These are phyloP conservation scores for Hortaea sp. DNA, from an alignment of 2,329 filamentous ascomycete species.

Conservation along the genomic window DNA sequence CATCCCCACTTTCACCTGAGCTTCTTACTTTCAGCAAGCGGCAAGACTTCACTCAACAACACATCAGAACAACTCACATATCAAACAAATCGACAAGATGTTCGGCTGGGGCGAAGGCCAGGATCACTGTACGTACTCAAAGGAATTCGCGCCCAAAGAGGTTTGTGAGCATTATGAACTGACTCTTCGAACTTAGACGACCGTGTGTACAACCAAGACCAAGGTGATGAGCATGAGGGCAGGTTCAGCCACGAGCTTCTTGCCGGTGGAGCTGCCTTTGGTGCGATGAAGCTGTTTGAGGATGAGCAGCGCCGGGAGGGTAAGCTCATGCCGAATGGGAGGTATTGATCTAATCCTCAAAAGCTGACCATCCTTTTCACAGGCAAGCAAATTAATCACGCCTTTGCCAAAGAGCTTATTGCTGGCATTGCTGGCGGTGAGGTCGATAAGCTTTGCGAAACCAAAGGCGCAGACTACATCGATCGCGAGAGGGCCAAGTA, in stretches of 20 bases:
- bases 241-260: slow-evolving; percentile 63
- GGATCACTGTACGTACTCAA: background rate
- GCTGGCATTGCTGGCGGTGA: slow-evolving; percentile 63
- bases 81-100: slow-evolving; percentile 24
- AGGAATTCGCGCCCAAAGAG: too few species aligned
- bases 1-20: background rate
- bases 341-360: slow-evolving; percentile 26
- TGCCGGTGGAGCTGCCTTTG: slow-evolving; percentile 67
- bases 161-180: too few species aligned
- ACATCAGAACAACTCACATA: slow-evolving; percentile 1
- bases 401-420: slow-evolving; percentile 67
- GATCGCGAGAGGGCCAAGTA: slow-evolving; percentile 40
- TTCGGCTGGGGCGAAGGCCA: slow-evolving; percentile 33
- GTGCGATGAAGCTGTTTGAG: slow-evolving; percentile 71
- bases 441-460: slow-evolving; percentile 62
- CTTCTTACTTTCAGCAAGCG: background rate
- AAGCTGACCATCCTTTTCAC: slow-evolving; percentile 11
- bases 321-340: slow-evolving; percentile 2
- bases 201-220: slow-evolving; percentile 42
- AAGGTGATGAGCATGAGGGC: slow-evolving; percentile 44
- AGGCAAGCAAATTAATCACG: slow-evolving; percentile 63
- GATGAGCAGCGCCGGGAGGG: slow-evolving; percentile 60
- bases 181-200: slow-evolving; percentile 25
- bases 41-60: background rate
- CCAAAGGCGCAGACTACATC: slow-evolving; percentile 40